Evolutionary conservation across 2,329 filamentous ascomycete genomes (phyloP).

Genomic region (Cyphellophora attinorum): DNA sequence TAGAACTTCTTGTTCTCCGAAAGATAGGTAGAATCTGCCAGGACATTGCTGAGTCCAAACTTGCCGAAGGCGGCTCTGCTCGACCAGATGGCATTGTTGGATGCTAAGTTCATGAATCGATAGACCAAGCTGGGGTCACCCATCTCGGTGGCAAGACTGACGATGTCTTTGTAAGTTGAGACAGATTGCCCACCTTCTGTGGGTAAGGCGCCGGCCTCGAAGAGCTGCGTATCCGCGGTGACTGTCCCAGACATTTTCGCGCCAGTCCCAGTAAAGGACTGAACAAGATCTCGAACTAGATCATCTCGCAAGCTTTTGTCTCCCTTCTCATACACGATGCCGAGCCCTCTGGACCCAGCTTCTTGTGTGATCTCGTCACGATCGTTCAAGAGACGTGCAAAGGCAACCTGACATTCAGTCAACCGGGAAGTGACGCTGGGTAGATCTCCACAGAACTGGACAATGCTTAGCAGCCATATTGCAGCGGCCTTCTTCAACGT

Average conservation of each 20-base stretch:
- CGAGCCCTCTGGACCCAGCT: constrained; percentile 79
- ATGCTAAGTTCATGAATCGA: constrained; percentile 94
- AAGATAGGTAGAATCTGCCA: constrained; percentile 73
- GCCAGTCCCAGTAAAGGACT: constrained; percentile 73
- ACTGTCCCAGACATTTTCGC: constrained; percentile 66
- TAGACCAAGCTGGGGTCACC: constrained; percentile 95
- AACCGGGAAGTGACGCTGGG: constrained; percentile 58
- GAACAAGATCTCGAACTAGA: constrained; percentile 77
- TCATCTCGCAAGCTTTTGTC: constrained; percentile 70
- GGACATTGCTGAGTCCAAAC: constrained; percentile 83
- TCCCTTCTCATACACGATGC: constrained; percentile 90
- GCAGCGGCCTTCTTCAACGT: constrained; percentile 83
- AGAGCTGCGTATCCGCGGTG: constrained; percentile 81
- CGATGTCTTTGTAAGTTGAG: constrained; percentile 95
- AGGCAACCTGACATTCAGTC: constrained; percentile 72
- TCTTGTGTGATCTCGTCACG: constrained; percentile 93
- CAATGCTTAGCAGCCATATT: constrained; percentile 86
- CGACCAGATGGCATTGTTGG: constrained; percentile 93
- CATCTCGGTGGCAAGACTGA: constrained; percentile 89
- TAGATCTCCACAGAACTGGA: constrained; percentile 83
- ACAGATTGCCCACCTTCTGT: constrained; percentile 83
- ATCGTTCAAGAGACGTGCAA: constrained; percentile 77
- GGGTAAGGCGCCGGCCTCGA: constrained; percentile 80
- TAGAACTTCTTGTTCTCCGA: constrained; percentile 85
- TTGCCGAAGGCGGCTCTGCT: constrained; percentile 92